Evolutionary conservation across 345 rosid species (phyloP), one percentile per base, ranked within the genome.

Genomic region (Jatropha curcas): DNA sequence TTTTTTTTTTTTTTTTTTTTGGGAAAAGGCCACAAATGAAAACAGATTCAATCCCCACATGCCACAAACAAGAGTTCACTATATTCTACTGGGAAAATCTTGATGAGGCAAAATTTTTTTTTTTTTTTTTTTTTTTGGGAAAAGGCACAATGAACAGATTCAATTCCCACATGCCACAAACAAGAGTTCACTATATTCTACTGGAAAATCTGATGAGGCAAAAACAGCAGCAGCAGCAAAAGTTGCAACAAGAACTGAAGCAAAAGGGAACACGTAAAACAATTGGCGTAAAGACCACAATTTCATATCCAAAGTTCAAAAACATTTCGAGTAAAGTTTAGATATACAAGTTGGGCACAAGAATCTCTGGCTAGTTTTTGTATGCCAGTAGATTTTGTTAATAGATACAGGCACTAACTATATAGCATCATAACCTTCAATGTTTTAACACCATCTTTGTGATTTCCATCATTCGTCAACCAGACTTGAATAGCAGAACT

Each of bases 401-500:
- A 65, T 80, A 84, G 82, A 79, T 79, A 80, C 86, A 84, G 60
- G n/a, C 53, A 71, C 67, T 66, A 65, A 48, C 52, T 71, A 65
- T 31, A 73, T 35, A 73, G 78, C 35, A 66, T 66, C 64, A 62
- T 19, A 55, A 59, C 45, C 50, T 45, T 60, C 24, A 73, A 61
- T 65, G 35, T 43, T n/a, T 31, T 53, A n/a, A 31, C 30, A 1
- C 69, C 67, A 46, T 75, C 43, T 46, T 66, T 71, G 37, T 55
- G 53, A 19, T 58, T 68, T 58, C 8, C 71, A 28, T 22, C 61
- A 34, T 22, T 51, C n/a, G 31, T 74, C 71, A 79, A 39, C 97
- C 98, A 0, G 98, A 94, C 84, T 94, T 94, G 97, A 94, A 94
- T 74, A 94, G 91, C 77, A 92, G 84, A 71, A 94, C 88, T 14